Evolutionary conservation across 305 asterid genomes (phyloP).

Genomic region (Andrographis paniculata): DNA sequence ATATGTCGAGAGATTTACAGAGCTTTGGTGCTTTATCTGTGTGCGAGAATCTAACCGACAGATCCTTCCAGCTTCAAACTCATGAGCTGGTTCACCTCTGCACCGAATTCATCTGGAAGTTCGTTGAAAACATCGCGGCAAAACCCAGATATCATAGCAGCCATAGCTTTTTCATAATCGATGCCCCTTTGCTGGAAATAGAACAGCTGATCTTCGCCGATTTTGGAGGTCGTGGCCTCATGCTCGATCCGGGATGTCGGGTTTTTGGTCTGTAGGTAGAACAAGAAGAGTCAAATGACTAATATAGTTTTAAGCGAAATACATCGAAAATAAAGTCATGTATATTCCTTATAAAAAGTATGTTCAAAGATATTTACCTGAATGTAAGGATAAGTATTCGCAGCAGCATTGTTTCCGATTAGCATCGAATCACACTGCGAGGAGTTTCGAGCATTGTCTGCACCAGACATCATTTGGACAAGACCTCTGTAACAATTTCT

Average conservation of each 20-base stretch:
- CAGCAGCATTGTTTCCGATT: constrained; percentile 73
- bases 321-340: too few species aligned
- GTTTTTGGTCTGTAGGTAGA: constrained; percentile 49
- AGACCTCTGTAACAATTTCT: constrained; percentile 89
- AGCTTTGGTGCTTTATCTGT: background rate
- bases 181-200: constrained; percentile 92
- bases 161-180: constrained; percentile 86
- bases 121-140: constrained; percentile 81
- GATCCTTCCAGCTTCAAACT: constrained; percentile 91
- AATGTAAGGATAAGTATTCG: constrained; percentile 87
- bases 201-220: constrained; percentile 81
- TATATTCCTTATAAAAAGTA: background rate
- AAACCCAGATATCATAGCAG: constrained; percentile 88
- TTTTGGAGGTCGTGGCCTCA: constrained; percentile 87
- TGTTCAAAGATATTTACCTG: constrained; percentile 43
- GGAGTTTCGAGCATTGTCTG: constrained; percentile 62
- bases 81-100: constrained; percentile 89
- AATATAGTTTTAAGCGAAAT: too few species aligned
- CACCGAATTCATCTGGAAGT: constrained; percentile 81
- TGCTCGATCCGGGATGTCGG: constrained; percentile 66
- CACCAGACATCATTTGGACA: constrained; percentile 76
- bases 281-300: background rate
- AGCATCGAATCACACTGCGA: constrained; percentile 97
- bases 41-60: constrained; percentile 47
- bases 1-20: constrained; percentile 11